phyloP scores from a whole-genome alignment of 2,329 filamentous ascomycete genomes.

The Xylariaceae sp. region DNA sequence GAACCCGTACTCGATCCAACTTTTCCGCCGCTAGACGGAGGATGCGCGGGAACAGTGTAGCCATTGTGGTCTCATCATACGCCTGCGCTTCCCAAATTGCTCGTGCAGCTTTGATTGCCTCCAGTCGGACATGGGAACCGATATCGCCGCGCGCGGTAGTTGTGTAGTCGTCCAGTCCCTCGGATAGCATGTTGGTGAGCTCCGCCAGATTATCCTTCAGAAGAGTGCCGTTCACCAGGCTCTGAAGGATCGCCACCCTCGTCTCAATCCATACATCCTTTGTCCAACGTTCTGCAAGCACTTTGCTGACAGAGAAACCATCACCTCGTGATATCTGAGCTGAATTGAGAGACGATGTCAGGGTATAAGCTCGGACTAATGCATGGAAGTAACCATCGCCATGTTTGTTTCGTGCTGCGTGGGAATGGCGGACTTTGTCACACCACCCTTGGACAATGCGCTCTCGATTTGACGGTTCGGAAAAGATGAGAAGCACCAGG shows the following conservation, averaged over 20 bases:
- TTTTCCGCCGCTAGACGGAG: constrained; percentile 81
- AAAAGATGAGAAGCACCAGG: constrained; percentile 45
- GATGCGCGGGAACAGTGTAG: constrained; percentile 42
- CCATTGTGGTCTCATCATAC: constrained; percentile 22
- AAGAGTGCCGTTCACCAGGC: constrained; percentile 43
- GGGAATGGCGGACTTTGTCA: constrained; percentile 31
- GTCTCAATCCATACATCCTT: constrained; percentile 47
- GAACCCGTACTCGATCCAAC: constrained; percentile 75
- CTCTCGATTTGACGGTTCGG: constrained; percentile 30
- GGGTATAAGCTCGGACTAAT: constrained; percentile 44
- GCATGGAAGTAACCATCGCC: constrained; percentile 51
- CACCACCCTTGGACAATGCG: constrained; percentile 44
- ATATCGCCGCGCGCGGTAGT: constrained; percentile 86
- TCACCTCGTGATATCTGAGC: constrained; percentile 19
- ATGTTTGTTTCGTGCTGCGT: constrained; percentile 31
- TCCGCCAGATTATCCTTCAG: constrained; percentile 34
- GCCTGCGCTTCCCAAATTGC: constrained; percentile 45
- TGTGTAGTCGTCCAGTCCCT: constrained; percentile 81
- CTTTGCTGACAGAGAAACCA: constrained; percentile 30
- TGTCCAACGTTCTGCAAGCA: constrained; percentile 50
- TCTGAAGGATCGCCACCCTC: constrained; percentile 51
- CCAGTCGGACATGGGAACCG: constrained; percentile 77
- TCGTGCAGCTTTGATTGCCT: constrained; percentile 73
- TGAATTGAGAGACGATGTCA: constrained; percentile 24
- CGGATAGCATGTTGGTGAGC: constrained; percentile 44